Percentiles rank a stretch among this genome's conserved stretches.
These are phyloP conservation scores for Pecoramyces ruminantium DNA, from an alignment of 192 early-diverging fungal genomes.

Conservation along the genomic window DNA sequence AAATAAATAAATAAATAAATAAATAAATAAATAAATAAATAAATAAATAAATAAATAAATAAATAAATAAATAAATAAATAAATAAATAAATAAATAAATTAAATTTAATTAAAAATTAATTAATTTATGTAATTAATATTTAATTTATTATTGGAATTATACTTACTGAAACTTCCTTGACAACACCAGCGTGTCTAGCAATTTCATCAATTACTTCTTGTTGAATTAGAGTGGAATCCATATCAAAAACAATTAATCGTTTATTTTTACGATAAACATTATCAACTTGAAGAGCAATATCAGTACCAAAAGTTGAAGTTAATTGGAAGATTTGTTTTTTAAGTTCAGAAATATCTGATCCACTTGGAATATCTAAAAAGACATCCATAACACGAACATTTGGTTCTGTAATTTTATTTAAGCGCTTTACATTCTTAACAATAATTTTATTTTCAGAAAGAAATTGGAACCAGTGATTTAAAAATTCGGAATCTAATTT, in stretches of 20 bases:
- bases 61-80: neutral
- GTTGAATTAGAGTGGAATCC: conserved; percentile 96
- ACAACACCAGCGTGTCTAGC: conserved; percentile 81
- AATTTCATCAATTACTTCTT: conserved; percentile 99
- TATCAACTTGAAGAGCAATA: conserved; percentile 73
- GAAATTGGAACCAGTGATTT: neutral
- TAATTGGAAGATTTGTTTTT: conserved; percentile 22
- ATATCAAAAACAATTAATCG: conserved; percentile 97
- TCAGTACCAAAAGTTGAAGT: conserved; percentile 38
- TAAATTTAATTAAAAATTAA: no score
- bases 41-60: neutral
- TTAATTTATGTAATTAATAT: no score
- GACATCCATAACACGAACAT: neutral
- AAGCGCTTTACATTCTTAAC: neutral
- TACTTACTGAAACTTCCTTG: conserved; percentile 67
- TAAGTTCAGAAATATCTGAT: neutral
- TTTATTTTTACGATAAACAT: conserved; percentile 75
- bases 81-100: neutral
- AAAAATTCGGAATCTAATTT: neutral
- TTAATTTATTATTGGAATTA: no score
- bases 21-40: neutral
- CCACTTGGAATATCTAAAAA: neutral
- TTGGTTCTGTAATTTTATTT: neutral
- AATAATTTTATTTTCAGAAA: neutral
- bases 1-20: no score